Percentiles rank a stretch among this genome's conserved stretches.
phyloP scores from a whole-genome alignment of 208 protist genomes.

The Leishmania arabica region DNA sequence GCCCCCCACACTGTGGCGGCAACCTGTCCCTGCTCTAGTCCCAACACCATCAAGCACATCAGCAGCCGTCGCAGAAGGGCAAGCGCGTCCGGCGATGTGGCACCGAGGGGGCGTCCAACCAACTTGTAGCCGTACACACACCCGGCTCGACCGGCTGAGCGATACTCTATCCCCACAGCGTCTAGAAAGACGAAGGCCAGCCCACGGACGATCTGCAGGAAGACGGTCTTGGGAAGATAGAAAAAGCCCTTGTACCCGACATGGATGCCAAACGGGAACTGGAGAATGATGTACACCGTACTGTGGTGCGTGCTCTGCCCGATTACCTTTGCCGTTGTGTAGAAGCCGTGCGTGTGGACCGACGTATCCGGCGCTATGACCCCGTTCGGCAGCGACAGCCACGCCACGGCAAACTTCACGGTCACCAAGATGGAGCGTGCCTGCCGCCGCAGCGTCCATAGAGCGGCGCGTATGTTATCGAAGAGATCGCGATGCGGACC shows the following conservation, averaged over 20 bases:
- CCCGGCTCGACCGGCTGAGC: conserved; percentile 10
- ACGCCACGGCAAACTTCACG: conserved; percentile 64
- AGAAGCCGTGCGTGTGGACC: conserved; percentile 46
- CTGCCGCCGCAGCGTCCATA: conserved; percentile 80
- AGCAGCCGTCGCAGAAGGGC: conserved; percentile 15
- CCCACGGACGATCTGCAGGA: conserved; percentile 44
- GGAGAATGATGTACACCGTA: conserved; percentile 72
- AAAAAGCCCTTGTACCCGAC: conserved; percentile 63
- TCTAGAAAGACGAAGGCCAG: conserved; percentile 70
- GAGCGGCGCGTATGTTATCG: conserved; percentile 68
- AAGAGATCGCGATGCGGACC: conserved; percentile 73
- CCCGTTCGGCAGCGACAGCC: conserved; percentile 58
- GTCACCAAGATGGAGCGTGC: conserved; percentile 57
- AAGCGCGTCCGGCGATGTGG: background rate
- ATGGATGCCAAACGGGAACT: conserved; percentile 63
- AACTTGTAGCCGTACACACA: conserved; percentile 17
- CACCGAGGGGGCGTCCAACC: conserved; percentile 17
- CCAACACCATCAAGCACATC: conserved; percentile 14
- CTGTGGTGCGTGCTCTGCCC: conserved; percentile 63
- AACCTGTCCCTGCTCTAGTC: background rate
- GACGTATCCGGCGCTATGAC: conserved; percentile 46
- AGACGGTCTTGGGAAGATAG: conserved; percentile 65
- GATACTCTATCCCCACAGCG: conserved; percentile 24
- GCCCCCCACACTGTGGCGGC: background rate
- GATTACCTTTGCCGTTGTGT: conserved; percentile 77